These are phyloP conservation scores for Solanum pinnatisectum DNA, from an alignment of 257 asterid species.

Conservation along the genomic window DNA sequence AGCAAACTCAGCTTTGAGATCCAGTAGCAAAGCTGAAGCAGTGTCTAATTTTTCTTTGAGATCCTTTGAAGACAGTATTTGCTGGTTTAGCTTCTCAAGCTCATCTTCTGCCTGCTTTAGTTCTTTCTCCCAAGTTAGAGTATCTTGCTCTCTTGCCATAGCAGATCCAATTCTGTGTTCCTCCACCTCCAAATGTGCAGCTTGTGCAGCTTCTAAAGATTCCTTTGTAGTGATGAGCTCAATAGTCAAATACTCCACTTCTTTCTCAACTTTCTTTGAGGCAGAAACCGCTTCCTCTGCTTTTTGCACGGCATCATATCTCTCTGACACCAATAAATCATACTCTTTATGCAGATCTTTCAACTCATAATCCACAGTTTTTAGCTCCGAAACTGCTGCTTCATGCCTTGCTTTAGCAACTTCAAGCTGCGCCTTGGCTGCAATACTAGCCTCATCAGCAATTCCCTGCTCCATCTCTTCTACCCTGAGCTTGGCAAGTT, in stretches of 20 bases:
- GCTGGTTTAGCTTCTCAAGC: constrained; percentile 43
- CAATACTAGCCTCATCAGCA: constrained; percentile 72
- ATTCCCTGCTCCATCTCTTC: constrained; percentile 93
- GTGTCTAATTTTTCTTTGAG: constrained; percentile 50
- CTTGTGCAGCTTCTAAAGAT: constrained; percentile 72
- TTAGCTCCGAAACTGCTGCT: constrained; percentile 61
- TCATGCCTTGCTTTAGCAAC: constrained; percentile 74
- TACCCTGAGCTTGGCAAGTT: constrained; percentile 74
- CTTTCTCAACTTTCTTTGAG: constrained; percentile 65
- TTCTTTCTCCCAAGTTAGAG: constrained; percentile 70
- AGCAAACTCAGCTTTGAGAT: constrained; percentile 64
- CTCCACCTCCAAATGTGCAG: constrained; percentile 82
- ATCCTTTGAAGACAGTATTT: constrained; percentile 41
- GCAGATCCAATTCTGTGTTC: constrained; percentile 74
- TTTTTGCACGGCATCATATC: constrained; percentile 39
- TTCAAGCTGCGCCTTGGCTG: constrained; percentile 95
- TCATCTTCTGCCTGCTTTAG: constrained; percentile 62
- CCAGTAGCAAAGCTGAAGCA: constrained; percentile 44
- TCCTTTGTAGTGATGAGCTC: constrained; percentile 76
- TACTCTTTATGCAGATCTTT: constrained; percentile 55
- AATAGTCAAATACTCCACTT: constrained; percentile 76
- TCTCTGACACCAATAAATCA: constrained; percentile 41
- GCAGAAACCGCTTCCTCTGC: constrained; percentile 56
- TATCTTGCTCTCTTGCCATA: constrained; percentile 77
- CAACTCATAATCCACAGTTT: constrained; percentile 41